These are phyloP conservation scores for Fomitiporia mediterranea DNA, from an alignment of 1,284 basidiomycete genomes.

Conservation along the genomic window DNA sequence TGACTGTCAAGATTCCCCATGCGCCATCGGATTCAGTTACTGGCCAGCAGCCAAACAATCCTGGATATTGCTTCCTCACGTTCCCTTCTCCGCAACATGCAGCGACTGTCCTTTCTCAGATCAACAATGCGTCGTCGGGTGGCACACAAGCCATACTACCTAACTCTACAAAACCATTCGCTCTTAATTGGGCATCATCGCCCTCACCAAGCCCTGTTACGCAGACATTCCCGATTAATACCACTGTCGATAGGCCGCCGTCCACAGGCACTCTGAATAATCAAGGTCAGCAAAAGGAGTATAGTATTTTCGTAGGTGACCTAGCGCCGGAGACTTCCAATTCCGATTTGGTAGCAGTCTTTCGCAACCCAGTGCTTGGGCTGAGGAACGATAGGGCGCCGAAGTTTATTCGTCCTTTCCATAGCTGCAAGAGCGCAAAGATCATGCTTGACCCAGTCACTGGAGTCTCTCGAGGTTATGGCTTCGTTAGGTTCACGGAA, in stretches of 20 bases:
- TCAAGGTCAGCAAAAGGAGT: constrained; percentile 60
- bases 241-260: constrained; percentile 27
- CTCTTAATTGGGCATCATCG: constrained; percentile 78
- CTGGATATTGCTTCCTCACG: constrained; percentile 83
- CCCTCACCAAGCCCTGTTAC: constrained; percentile 41
- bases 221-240: constrained; percentile 34
- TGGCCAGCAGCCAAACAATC: constrained; percentile 68
- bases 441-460: constrained; percentile 89
- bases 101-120: constrained; percentile 63
- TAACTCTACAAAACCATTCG: constrained; percentile 69
- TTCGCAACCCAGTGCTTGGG: constrained; percentile 78
- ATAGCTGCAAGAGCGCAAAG: constrained; percentile 88
- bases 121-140: constrained; percentile 41
- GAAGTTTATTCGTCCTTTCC: constrained; percentile 80
- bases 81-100: constrained; percentile 73
- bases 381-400: constrained; percentile 76
- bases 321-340: constrained; percentile 87
- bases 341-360: constrained; percentile 84
- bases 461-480: constrained; percentile 85
- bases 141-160: constrained; percentile 64
- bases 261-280: not conserved
- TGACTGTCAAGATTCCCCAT: constrained; percentile 65
- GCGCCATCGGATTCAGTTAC: constrained; percentile 53
- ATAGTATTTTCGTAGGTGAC: constrained; percentile 89
- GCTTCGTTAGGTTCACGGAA: constrained; percentile 85